Percentiles rank a stretch among this genome's conserved stretches.
phyloP scores from a whole-genome alignment of 2,329 filamentous ascomycete species.

The Beauveria bassiana region DNA sequence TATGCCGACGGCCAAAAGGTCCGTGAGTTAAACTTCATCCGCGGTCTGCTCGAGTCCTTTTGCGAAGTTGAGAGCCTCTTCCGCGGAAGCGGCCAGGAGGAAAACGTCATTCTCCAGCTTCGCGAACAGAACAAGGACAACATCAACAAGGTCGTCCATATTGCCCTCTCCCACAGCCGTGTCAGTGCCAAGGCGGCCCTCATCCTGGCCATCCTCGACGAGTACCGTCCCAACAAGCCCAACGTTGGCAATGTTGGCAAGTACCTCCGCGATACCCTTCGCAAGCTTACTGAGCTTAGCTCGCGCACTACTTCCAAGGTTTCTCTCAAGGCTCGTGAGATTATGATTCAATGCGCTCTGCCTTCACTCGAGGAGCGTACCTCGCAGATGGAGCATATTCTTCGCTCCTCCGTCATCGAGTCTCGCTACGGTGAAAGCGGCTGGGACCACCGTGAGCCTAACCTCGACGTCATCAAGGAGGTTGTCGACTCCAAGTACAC shows the following conservation, averaged over 20 bases:
- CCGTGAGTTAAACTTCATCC: constrained; percentile 80
- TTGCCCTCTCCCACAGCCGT: constrained; percentile 86
- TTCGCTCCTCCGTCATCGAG: constrained; percentile 90
- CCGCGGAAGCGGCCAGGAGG: constrained; percentile 79
- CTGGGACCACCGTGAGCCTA: constrained; percentile 92
- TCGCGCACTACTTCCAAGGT: constrained; percentile 82
- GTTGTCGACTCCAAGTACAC: constrained; percentile 98
- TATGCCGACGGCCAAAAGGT: constrained; percentile 86
- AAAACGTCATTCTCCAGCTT: constrained; percentile 87
- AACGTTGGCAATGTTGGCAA: constrained; percentile 82
- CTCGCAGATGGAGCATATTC: constrained; percentile 96
- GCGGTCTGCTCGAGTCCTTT: constrained; percentile 72
- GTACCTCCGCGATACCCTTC: constrained; percentile 73
- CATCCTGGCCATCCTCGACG: constrained; percentile 81
- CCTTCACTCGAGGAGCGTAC: constrained; percentile 93
- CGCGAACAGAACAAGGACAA: constrained; percentile 96
- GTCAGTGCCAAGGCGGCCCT: constrained; percentile 92
- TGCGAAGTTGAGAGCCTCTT: constrained; percentile 80
- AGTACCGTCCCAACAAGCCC: constrained; percentile 92
- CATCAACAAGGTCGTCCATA: constrained; percentile 74
- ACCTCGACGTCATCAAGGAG: constrained; percentile 86
- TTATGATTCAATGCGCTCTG: constrained; percentile 93
- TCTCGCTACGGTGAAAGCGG: constrained; percentile 96
- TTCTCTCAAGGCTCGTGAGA: constrained; percentile 90
- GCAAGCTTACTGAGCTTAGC: constrained; percentile 81